Base-by-base conservation (phyloP, 176 grass and related monocot species). In the Alopecurus myosuroides region DNA sequence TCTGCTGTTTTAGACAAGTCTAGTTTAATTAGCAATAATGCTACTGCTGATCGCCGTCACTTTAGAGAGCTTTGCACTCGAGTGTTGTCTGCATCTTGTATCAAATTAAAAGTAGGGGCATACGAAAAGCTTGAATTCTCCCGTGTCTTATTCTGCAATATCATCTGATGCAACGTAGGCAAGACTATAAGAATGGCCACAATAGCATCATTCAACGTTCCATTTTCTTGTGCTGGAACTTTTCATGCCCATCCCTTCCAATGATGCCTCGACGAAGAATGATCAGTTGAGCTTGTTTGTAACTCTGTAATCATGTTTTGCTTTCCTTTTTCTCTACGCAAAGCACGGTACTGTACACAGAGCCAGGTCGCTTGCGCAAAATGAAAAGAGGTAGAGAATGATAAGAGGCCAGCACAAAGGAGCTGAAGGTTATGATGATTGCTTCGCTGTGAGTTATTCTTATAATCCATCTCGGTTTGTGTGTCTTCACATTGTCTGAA, bases 261-360 rank as follows among this genome's bases (percentile, higher is more conserved):
- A 77, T 53, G 58, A 52, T 66, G 19, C 45, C 12, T 34, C 28
- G 33, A 18, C 13, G 4, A 79, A 7, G 39, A 58, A 51, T 14
- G 36, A 71, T n/a, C 48, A 39, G 18, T n/a, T 11, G 77, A 33
- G 39, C 28, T 42, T 65, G 22, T 75, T 9, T 31, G 44, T 23
- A 74, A 0, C 40, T 67, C 35, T 34, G 46, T 79, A 84, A 88
- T 88, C 75, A 88, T 84, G 26, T 19, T 45, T 84, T 48, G n/a
- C 26, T 80, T 85, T 89, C 53, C 82, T 70, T 85, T 70, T 23
- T 68, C 61, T 62, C 49, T 41, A 89, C 82, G 78, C 77, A 81
- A 89, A 44, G 86, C 46, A 49, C 18, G 30, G 61, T 34, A 62
- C 70, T 49, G 81, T 39, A 70, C 17, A 33, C 64, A 23, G 51